Evolutionary conservation across 73 alveolate species (phyloP).

Genomic region (Stentor coeruleus): DNA sequence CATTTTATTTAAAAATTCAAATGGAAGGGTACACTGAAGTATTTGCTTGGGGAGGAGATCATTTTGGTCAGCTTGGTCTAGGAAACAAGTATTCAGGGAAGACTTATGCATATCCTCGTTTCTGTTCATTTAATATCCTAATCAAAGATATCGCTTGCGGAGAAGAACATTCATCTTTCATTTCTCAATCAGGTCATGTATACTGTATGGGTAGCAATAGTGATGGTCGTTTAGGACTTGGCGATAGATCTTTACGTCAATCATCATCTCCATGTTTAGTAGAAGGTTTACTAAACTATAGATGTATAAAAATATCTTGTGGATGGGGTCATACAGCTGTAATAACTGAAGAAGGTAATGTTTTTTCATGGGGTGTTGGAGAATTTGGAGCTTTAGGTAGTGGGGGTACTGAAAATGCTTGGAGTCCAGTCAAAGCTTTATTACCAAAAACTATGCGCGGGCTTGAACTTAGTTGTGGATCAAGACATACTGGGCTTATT

Average conservation of each 20-base stretch:
- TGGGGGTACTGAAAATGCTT: slow-evolving; percentile 30
- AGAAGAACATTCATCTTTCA: slow-evolving; percentile 57
- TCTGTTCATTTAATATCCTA: slow-evolving; percentile 49
- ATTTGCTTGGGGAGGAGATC: slow-evolving; percentile 32
- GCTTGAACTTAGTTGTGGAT: slow-evolving; percentile 44
- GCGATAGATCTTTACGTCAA: slow-evolving; percentile 22
- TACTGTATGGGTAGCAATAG: slow-evolving; percentile 35
- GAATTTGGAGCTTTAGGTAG: slow-evolving; percentile 59
- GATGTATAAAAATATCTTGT: slow-evolving; percentile 56
- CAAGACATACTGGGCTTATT: slow-evolving; percentile 46
- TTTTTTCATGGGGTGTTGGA: slow-evolving; percentile 84
- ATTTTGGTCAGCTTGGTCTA: slow-evolving; percentile 33
- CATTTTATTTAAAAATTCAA: not conserved
- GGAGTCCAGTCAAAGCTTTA: slow-evolving; percentile 10
- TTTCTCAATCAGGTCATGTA: slow-evolving; percentile 40
- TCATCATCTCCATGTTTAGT: slow-evolving; percentile 46
- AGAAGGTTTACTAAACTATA: slow-evolving; percentile 28
- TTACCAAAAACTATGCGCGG: slow-evolving; percentile 26
- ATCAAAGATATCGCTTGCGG: slow-evolving; percentile 55
- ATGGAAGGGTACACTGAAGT: slow-evolving; percentile 23
- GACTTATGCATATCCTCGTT: slow-evolving; percentile 48
- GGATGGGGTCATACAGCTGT: slow-evolving; percentile 88
- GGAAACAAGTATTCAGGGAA: slow-evolving; percentile 33
- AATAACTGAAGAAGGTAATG: slow-evolving; percentile 68
- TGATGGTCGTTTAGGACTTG: slow-evolving; percentile 36